Conservation (phyloP, 768 basidiomycete genomes). For the Pholiota microspora region DNA sequence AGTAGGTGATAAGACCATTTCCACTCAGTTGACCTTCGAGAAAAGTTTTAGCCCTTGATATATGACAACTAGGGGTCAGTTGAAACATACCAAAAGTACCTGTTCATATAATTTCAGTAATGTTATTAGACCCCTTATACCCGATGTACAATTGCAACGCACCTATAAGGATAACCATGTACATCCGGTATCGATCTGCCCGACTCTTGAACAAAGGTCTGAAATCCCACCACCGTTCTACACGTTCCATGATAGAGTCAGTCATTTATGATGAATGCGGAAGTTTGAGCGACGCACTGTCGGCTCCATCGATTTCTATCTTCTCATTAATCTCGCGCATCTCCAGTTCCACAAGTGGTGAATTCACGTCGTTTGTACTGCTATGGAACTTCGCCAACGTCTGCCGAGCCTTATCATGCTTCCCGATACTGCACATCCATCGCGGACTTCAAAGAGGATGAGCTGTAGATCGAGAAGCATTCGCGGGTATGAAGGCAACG, state of each 20-base stretch:
- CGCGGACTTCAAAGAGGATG: constrained; percentile 39
- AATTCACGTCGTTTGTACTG: constrained; percentile 40
- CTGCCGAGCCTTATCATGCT: constrained; percentile 35
- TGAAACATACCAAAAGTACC: constrained; percentile 23
- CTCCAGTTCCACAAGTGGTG: constrained; percentile 49
- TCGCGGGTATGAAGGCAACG: background rate
- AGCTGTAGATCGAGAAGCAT: no score
- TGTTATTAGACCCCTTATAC: background rate
- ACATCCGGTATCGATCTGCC: constrained; percentile 44
- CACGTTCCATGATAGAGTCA: background rate
- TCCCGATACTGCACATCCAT: constrained; percentile 51
- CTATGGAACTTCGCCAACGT: constrained; percentile 51
- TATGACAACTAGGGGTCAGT: background rate
- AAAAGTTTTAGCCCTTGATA: background rate
- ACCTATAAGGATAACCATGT: constrained; percentile 52
- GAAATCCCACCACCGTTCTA: constrained; percentile 56
- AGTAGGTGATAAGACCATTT: constrained; percentile 49
- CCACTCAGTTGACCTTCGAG: constrained; percentile 42
- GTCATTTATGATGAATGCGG: background rate
- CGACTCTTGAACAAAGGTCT: constrained; percentile 44
- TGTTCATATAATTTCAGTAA: constrained; percentile 3
- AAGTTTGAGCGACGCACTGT: constrained; percentile 33
- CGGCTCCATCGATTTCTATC: constrained; percentile 42
- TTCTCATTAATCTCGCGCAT: constrained; percentile 54
- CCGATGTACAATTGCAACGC: constrained; percentile 1